These are phyloP conservation scores for Scleromitrula shiraiana DNA, from an alignment of 2,329 filamentous ascomycete species.

Conservation along the genomic window DNA sequence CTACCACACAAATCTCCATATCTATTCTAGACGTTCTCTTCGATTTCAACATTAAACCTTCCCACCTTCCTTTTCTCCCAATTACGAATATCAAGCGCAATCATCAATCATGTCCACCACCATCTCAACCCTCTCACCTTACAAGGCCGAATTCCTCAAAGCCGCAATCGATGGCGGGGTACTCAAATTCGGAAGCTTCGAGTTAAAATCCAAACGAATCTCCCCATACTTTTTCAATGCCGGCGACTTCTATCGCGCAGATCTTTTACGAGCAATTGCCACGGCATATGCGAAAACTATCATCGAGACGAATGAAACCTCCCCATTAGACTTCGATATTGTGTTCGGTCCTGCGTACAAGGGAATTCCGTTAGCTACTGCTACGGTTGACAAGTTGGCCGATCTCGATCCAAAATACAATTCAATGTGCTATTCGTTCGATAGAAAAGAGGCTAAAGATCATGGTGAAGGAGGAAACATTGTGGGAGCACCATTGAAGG, in stretches of 20 bases:
- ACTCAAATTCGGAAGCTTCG: slow-evolving; percentile 76
- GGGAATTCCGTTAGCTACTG: slow-evolving; percentile 82
- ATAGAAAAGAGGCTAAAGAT: slow-evolving; percentile 93
- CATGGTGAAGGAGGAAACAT: slow-evolving; percentile 93
- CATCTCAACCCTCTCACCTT: slow-evolving; percentile 40
- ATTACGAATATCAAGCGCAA: no score
- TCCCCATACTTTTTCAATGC: slow-evolving; percentile 99
- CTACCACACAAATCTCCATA: no score
- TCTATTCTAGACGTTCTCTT: no score
- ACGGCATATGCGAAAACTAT: slow-evolving; percentile 71
- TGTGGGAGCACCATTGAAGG: slow-evolving; percentile 77
- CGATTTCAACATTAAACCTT: no score
- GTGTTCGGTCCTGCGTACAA: slow-evolving; percentile 96
- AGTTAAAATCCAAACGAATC: slow-evolving; percentile 82
- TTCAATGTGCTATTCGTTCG: slow-evolving; percentile 75
- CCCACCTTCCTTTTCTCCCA: no score
- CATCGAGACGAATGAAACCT: slow-evolving; percentile 34
- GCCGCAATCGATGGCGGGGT: slow-evolving; percentile 60
- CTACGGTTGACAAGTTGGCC: slow-evolving; percentile 67
- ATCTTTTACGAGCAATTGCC: slow-evolving; percentile 69
- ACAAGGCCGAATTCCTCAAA: slow-evolving; percentile 67
- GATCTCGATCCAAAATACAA: slow-evolving; percentile 62
- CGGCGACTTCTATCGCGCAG: slow-evolving; percentile 76
- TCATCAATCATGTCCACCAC: slow-evolving; percentile 15
- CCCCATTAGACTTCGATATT: slow-evolving; percentile 61